These are phyloP conservation scores for Trichoderma arundinaceum DNA, from an alignment of 2,329 filamentous ascomycete species.

Conservation along the genomic window DNA sequence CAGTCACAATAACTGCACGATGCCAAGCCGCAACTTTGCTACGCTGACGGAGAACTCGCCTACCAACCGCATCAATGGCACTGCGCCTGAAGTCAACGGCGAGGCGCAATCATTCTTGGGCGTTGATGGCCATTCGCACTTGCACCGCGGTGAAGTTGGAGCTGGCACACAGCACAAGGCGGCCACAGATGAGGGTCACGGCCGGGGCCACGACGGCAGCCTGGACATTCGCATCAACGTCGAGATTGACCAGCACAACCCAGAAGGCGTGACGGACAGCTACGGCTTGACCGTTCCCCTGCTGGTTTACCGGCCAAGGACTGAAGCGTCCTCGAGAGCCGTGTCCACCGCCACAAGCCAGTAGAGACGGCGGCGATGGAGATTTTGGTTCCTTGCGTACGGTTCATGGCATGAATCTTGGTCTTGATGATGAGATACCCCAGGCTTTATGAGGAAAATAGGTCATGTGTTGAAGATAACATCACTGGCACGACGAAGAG, in stretches of 20 bases:
- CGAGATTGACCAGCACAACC: constrained; percentile 84
- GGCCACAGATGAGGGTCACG: constrained; percentile 61
- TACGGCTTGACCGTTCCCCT: constrained; percentile 88
- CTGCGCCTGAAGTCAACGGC: constrained; percentile 35
- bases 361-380: not conserved
- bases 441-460: not conserved
- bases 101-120: constrained; percentile 44
- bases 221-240: constrained; percentile 86
- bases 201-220: constrained; percentile 61
- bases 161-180: constrained; percentile 81
- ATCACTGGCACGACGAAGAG: not conserved
- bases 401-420: not conserved
- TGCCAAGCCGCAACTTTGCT: constrained; percentile 92
- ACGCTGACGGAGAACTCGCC: constrained; percentile 87
- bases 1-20: constrained; percentile 80
- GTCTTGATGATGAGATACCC: constrained; percentile 12
- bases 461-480: not conserved
- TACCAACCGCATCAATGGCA: constrained; percentile 43
- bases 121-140: constrained; percentile 70
- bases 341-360: constrained; percentile 29
- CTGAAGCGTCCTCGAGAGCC: constrained; percentile 36
- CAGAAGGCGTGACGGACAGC: constrained; percentile 75
- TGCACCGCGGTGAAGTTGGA: constrained; percentile 77
- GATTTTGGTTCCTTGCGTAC: not conserved
- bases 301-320: constrained; percentile 52